Conservation (phyloP, 2,329 filamentous ascomycete genomes). For the Metarhizium rileyi region DNA sequence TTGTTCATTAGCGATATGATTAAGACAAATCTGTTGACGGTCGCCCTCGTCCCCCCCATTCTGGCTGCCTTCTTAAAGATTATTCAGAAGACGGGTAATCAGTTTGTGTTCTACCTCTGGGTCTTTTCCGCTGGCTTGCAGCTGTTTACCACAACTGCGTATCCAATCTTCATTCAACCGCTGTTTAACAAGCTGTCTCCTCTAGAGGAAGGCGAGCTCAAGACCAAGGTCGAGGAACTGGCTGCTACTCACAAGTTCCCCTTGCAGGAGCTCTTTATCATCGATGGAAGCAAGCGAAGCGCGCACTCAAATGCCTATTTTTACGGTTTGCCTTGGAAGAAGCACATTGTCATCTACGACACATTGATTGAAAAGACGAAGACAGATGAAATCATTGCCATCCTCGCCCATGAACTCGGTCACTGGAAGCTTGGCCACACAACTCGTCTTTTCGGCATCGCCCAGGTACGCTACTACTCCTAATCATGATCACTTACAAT, state of each 20-base stretch:
- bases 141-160: slow-evolving; percentile 91
- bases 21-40: slow-evolving; percentile 76
- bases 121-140: slow-evolving; percentile 82
- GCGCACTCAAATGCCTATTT: slow-evolving; percentile 91
- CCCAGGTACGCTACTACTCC: slow-evolving; percentile 48
- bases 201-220: slow-evolving; percentile 76
- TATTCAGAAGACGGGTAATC: slow-evolving; percentile 83
- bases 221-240: slow-evolving; percentile 76
- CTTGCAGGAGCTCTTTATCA: slow-evolving; percentile 85
- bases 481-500: background rate
- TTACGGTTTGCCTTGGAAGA: slow-evolving; percentile 97
- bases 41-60: slow-evolving; percentile 76
- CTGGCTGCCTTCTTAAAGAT: slow-evolving; percentile 89
- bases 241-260: slow-evolving; percentile 83
- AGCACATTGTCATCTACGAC: slow-evolving; percentile 99
- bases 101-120: slow-evolving; percentile 98
- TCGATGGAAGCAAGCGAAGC: slow-evolving; percentile 81
- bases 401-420: slow-evolving; percentile 89
- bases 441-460: slow-evolving; percentile 79
- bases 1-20: slow-evolving; percentile 85
- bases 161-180: slow-evolving; percentile 86
- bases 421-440: slow-evolving; percentile 97
- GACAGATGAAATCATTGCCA: slow-evolving; percentile 84
- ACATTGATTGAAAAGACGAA: slow-evolving; percentile 94
- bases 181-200: slow-evolving; percentile 98